Evolutionary conservation across 345 rosid species (phyloP), one percentile per base, ranked within the genome.

Genomic region (Mallotus nudiflorus): DNA sequence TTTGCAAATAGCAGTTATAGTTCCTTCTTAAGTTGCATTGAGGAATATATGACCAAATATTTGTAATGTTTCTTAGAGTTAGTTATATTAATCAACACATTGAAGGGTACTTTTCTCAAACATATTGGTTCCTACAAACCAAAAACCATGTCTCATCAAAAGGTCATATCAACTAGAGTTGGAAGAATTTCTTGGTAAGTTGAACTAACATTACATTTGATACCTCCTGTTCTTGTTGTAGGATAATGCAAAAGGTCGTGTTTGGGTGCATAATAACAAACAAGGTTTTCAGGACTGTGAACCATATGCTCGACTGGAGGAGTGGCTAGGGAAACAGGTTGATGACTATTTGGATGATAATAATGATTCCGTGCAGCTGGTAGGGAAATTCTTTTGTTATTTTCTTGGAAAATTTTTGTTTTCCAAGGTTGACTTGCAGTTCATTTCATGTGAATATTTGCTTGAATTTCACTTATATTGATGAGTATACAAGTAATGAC

Each of bases 281-380:
- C 83, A 80, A 68, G 77, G 77, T 35, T 80, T 80, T 66, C 77
- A 33, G 50, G 83, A 80, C 62, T 80, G 83, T 28, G 83, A 76
- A 65, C 66, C 49, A 11, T 79, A 79, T 75, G 79, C 68, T 24
- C 63, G 1, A 56, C 68, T 80, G 15, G 76, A 80, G 69, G 72
- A 65, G 49, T 80, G 80, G 83, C 71, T 80, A 42, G 80, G 80
- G 42, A 65, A 35, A 31, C 51, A 58, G 53, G 60, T 59, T 20
- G 83, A 80, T 73, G 77, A 57, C 65, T 75, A 80, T 65, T 76
- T 71, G 65, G 80, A 76, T 46, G 61, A 59, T 16, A 72, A 80
- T 46, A 65, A 63, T 49, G 83, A 80, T 27, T 28, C 28, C 4
- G 50, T 80, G 56, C 39, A 68, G 35, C 15, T 80, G 61, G 83